Percentiles rank a stretch among this genome's conserved stretches.
Evolutionary conservation across 352 stramenopile species (phyloP).

Genomic region (Globisporangium lucens): DNA sequence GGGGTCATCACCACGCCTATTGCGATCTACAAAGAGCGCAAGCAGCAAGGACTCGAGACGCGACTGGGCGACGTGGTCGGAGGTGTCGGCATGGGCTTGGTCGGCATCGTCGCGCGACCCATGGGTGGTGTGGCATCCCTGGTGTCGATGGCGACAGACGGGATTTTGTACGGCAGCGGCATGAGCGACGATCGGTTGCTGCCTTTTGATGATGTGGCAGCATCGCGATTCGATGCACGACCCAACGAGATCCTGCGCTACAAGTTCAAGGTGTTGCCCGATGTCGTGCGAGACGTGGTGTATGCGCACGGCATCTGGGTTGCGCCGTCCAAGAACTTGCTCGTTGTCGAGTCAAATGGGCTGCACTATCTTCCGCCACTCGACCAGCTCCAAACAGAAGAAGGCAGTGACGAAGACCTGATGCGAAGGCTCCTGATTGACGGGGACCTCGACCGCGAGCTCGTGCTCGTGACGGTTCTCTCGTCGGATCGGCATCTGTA

Average conservation of each 20-base stretch:
- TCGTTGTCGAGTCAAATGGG: conserved; percentile 17
- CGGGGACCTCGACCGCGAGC: conserved; percentile 21
- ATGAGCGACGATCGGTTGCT: conserved; percentile 35
- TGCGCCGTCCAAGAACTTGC: conserved; percentile 23
- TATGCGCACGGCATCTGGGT: conserved; percentile 70
- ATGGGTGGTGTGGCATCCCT: conserved; percentile 78
- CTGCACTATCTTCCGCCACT: conserved; percentile 26
- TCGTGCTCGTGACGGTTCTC: conserved; percentile 47
- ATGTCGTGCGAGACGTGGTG: conserved; percentile 47
- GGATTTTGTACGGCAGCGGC: conserved; percentile 58
- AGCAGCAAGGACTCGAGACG: conserved; percentile 52
- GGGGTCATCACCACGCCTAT: conserved; percentile 78
- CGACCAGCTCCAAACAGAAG: conserved; percentile 8
- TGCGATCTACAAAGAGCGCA: conserved; percentile 66
- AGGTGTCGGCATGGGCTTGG: conserved; percentile 73
- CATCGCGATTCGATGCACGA: conserved; percentile 38
- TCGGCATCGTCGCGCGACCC: conserved; percentile 73
- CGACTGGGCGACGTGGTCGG: conserved; percentile 64
- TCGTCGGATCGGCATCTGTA: conserved; percentile 48
- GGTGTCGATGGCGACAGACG: conserved; percentile 74
- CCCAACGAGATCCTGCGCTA: conserved; percentile 75
- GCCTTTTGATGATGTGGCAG: conserved; percentile 26
- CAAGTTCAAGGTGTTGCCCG: conserved; percentile 68
- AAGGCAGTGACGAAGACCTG: conserved; percentile 22
- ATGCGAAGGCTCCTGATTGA: conserved; percentile 32